Conservation (phyloP, 2,329 filamentous ascomycete genomes). For the Periconia sp. region DNA sequence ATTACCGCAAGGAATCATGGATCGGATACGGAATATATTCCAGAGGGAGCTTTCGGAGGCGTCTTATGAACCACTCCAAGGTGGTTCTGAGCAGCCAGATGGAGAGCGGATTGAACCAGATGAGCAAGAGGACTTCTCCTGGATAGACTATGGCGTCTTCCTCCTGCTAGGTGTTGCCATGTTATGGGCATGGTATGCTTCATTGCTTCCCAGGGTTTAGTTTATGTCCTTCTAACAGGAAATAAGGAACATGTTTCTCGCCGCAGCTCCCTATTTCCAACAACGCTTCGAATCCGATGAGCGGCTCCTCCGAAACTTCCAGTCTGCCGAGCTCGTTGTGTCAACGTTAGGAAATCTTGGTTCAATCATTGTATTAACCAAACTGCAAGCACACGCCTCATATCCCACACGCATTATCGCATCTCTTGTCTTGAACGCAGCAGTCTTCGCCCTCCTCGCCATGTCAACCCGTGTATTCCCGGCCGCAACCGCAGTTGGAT, state of each 20-base stretch:
- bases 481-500: conserved; percentile 61
- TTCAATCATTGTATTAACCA: conserved; percentile 74
- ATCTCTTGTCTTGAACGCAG: conserved; percentile 75
- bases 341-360: conserved; percentile 81
- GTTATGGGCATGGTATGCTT: conserved; percentile 89
- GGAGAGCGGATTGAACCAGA: conserved; percentile 34
- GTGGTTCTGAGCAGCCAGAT: conserved; percentile 37
- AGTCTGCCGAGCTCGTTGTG: conserved; percentile 83
- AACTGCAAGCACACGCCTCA: conserved; percentile 77
- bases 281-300: conserved; percentile 71
- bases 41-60: conserved; percentile 25
- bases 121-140: conserved; percentile 65
- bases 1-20: conserved; percentile 24
- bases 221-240: conserved; percentile 8
- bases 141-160: conserved; percentile 85
- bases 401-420: conserved; percentile 84
- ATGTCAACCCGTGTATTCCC: conserved; percentile 74
- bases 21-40: conserved; percentile 36
- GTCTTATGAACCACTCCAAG: conserved; percentile 42
- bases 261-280: conserved; percentile 91
- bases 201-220: not conserved
- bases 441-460: conserved; percentile 75
- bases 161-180: conserved; percentile 84
- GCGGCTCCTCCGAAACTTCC: conserved; percentile 79
- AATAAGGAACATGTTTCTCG: conserved; percentile 94